Evolutionary conservation across 139 green algal species (phyloP), one percentile per base, ranked within the genome.

Genomic region (Mesostigma viride): DNA sequence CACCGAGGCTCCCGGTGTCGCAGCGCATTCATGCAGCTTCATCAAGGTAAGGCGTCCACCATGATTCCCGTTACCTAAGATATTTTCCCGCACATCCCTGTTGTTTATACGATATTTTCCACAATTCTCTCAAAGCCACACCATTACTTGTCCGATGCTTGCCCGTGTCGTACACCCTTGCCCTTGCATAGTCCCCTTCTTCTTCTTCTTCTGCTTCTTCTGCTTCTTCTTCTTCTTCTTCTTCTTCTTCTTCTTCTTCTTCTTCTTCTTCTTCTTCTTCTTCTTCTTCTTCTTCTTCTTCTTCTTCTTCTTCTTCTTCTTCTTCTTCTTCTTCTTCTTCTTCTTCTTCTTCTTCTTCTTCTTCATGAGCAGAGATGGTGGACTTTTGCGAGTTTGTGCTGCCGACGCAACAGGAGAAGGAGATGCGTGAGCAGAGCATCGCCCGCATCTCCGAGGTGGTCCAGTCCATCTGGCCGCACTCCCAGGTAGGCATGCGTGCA

Each of bases 371-470:
- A 82, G 88, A 95, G 73, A 80, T 95, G 4, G 76, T 89, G 17
- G 72, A 85, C 47, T 91, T 95, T 51, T 78, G 71, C 47, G 61
- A 73, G 22, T 88, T 86, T 56, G 59, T 95, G 35, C 65, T 79
- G 47, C 88, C 88, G 0, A 89, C 85, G 0, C 57, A 68, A 14
- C 77, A 81, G 35, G 88, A 95, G 72, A 8, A 34, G 33, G 61
- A 34, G 3, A 14, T 31, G 3, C 69, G 87, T 17, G 30, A 71
- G 11, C 79, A 73, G 1, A 83, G 85, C 5, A 53, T 90, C 3
- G 31, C 77, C 2, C 73, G 81, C 14, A 53, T 90, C 17, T 26
- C 62, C 0, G 82, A 68, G 24, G 78, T 85, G 2, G 81, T 94
- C 3, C 59, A 68, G 3, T 60, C 64, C 35, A 86, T 95, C 35